Percentiles rank a stretch among this genome's conserved stretches.
These are phyloP conservation scores for Suillus placidus DNA, from an alignment of 768 basidiomycete species.

Conservation along the genomic window DNA sequence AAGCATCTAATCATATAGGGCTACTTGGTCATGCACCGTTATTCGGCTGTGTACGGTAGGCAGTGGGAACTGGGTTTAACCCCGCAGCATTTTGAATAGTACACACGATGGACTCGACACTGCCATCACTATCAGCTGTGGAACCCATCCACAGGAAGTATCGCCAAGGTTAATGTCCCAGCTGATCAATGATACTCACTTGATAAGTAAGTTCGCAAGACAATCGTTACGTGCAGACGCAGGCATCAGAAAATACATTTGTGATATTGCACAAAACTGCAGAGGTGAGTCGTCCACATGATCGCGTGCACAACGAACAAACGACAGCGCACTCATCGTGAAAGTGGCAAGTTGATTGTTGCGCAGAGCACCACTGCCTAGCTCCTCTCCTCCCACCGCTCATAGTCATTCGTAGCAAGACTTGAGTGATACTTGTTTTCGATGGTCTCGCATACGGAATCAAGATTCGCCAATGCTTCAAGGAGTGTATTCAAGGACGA, in stretches of 20 bases:
- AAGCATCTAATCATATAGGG: not conserved
- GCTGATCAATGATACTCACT: not conserved
- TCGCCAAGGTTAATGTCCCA: not conserved
- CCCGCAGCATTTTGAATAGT: not conserved
- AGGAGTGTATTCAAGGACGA: conserved; percentile 84
- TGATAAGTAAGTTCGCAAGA: not conserved
- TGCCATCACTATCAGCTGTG: not conserved
- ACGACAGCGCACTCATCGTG: not conserved
- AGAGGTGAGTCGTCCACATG: not conserved
- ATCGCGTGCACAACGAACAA: not conserved
- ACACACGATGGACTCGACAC: not conserved
- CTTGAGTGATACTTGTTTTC: conserved; percentile 69
- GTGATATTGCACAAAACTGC: not conserved
- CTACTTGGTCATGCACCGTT: not conserved
- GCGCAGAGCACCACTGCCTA: conserved; percentile 24
- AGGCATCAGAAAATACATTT: not conserved
- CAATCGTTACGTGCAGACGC: not conserved
- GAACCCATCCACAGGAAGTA: not conserved
- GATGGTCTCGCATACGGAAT: conserved; percentile 71
- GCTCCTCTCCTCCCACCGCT: conserved; percentile 72
- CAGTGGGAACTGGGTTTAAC: not conserved
- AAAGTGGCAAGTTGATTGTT: not conserved
- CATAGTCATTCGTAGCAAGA: conserved; percentile 54
- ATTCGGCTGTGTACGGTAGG: not conserved
- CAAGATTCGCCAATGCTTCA: conserved; percentile 74